Percentiles rank a stretch among this genome's conserved stretches.
phyloP scores from a whole-genome alignment of 306 rosid genomes.

The Lupinus albus region DNA sequence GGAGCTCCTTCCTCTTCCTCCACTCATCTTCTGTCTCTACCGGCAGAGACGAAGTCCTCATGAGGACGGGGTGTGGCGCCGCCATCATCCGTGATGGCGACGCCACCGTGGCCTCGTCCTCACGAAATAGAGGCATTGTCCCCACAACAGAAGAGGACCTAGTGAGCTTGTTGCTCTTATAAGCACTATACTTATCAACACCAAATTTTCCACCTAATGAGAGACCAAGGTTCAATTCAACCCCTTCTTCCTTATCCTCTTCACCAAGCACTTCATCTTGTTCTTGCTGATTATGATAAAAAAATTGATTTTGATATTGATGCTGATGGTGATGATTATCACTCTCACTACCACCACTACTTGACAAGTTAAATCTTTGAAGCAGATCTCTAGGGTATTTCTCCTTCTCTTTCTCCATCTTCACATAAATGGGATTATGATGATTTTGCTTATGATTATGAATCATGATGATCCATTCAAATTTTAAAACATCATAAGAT shows the following conservation, averaged over 20 bases:
- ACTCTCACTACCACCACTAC: conserved; percentile 26
- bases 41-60: conserved; percentile 82
- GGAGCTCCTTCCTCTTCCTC: conserved; percentile 95
- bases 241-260: conserved; percentile 51
- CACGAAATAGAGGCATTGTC: conserved; percentile 64
- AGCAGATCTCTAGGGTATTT: conserved; percentile 79
- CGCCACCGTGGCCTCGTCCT: conserved; percentile 35
- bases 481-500: conserved; percentile 1
- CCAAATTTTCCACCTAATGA: conserved; percentile 94
- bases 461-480: conserved; percentile 19
- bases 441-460: not conserved
- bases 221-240: conserved; percentile 86
- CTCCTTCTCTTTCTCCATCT: conserved; percentile 45
- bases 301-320: not conserved
- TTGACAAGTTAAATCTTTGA: conserved; percentile 52
- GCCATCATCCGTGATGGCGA: conserved; percentile 36
- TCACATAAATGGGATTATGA: conserved; percentile 34
- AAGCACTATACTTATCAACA: conserved; percentile 59
- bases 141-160: conserved; percentile 81
- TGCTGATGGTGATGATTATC: not conserved
- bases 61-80: conserved; percentile 43
- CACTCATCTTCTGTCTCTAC: conserved; percentile 89
- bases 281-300: not conserved
- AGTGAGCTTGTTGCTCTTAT: conserved; percentile 56
- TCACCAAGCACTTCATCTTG: conserved; percentile 16